These are phyloP conservation scores for Colletotrichum cereale DNA, from an alignment of 2,329 filamentous ascomycete genomes.

Conservation along the genomic window DNA sequence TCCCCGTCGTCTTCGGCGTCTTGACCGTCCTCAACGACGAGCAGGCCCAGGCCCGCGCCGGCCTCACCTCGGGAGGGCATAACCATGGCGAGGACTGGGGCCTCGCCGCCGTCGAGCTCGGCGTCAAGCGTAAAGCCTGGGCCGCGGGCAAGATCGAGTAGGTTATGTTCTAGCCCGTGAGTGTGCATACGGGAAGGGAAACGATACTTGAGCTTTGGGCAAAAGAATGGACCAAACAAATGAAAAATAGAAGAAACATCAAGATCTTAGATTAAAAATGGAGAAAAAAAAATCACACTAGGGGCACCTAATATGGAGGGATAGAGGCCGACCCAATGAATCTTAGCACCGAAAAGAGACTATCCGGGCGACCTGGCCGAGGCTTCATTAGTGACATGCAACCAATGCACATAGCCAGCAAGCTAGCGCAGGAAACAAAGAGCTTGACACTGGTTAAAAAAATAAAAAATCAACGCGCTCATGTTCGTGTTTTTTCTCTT, in stretches of 20 bases:
- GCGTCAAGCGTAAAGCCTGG: conserved; percentile 88
- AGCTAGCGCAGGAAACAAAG: background rate
- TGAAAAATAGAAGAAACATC: background rate
- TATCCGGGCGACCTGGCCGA: too few relatives aligned
- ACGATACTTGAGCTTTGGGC: background rate
- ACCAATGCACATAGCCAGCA: background rate
- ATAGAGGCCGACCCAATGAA: conserved; percentile 1
- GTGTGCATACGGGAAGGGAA: conserved; percentile 32
- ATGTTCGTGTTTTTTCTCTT: conserved; percentile 5
- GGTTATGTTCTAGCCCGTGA: background rate
- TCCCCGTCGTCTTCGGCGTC: conserved; percentile 92
- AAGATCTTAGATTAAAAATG: background rate
- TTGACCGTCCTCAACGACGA: conserved; percentile 90
- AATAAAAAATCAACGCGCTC: conserved; percentile 6
- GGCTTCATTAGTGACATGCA: background rate
- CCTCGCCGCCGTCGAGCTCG: conserved; percentile 92
- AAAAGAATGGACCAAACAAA: background rate
- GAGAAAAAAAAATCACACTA: background rate
- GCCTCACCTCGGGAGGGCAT: conserved; percentile 76
- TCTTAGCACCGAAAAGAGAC: background rate
- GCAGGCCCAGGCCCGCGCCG: conserved; percentile 88
- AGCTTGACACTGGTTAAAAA: too few relatives aligned
- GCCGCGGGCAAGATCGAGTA: conserved; percentile 73
- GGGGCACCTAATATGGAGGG: background rate
- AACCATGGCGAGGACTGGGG: conserved; percentile 99